phyloP scores from a whole-genome alignment of 768 basidiomycete genomes.

The Termitomyces sp. region DNA sequence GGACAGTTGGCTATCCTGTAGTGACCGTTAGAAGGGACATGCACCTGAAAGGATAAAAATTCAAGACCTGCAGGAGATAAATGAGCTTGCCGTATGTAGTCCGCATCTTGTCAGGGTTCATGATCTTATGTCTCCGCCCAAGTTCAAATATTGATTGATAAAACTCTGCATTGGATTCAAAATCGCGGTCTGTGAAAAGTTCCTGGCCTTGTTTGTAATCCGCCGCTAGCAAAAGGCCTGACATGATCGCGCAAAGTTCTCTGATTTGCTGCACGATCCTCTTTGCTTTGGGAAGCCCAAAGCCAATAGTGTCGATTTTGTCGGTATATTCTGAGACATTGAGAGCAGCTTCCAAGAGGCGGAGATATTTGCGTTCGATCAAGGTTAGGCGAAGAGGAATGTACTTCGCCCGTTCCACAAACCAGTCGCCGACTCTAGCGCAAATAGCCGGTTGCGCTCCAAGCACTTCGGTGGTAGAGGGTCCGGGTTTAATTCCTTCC shows the following conservation, averaged over 20 bases:
- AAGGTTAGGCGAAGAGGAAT: conserved; percentile 77
- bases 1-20: conserved; percentile 76
- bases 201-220: conserved; percentile 90
- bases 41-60: neutral
- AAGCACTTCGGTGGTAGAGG: conserved; percentile 30
- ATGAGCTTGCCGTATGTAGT: conserved; percentile 85
- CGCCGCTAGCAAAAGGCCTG: conserved; percentile 73
- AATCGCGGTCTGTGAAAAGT: conserved; percentile 77
- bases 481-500: conserved; percentile 30
- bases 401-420: conserved; percentile 73
- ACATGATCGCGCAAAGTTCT: conserved; percentile 84
- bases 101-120: conserved; percentile 91
- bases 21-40: conserved; percentile 4
- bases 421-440: conserved; percentile 74
- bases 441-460: conserved; percentile 58
- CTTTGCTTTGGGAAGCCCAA: conserved; percentile 76
- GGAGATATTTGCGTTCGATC: conserved; percentile 75
- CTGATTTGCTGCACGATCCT: conserved; percentile 83
- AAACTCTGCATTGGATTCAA: conserved; percentile 73
- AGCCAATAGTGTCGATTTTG: conserved; percentile 81
- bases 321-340: conserved; percentile 87
- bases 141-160: conserved; percentile 80
- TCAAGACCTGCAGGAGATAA: conserved; percentile 69
- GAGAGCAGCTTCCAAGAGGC: conserved; percentile 79
- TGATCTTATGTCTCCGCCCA: conserved; percentile 82